These are phyloP conservation scores for Phanerochaete sordida DNA, from an alignment of 768 basidiomycete genomes.

Conservation along the genomic window DNA sequence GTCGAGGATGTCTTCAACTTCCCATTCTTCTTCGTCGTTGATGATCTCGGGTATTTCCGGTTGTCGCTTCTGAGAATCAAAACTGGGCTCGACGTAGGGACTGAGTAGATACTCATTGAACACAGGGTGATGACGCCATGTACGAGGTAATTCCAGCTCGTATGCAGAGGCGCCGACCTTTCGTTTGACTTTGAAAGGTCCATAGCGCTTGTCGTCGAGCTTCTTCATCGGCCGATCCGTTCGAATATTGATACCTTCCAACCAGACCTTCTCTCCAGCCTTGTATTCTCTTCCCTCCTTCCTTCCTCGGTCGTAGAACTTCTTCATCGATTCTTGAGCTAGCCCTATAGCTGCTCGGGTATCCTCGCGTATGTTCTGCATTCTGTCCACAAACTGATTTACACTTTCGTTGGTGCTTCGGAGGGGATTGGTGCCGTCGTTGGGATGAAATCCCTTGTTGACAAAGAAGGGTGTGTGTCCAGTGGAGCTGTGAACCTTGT, in stretches of 20 bases:
- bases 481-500: slow-evolving; percentile 26
- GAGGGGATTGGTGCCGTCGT: slow-evolving; percentile 3
- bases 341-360: slow-evolving; percentile 10
- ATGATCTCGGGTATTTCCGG: slow-evolving; percentile 12
- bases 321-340: slow-evolving; percentile 26
- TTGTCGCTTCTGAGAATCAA: slow-evolving; percentile 10
- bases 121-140: slow-evolving; percentile 26
- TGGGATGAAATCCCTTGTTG: slow-evolving; percentile 20
- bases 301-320: slow-evolving; percentile 12
- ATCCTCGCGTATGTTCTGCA: slow-evolving; percentile 16
- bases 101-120: slow-evolving; percentile 17
- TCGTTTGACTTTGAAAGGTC: slow-evolving; percentile 24
- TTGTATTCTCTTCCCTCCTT: slow-evolving; percentile 2
- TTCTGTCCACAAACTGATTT: slow-evolving; percentile 13
- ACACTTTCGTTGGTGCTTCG: slow-evolving; percentile 13
- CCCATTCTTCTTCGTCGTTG: slow-evolving; percentile 6
- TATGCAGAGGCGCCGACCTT: slow-evolving; percentile 21
- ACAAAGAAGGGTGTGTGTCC: slow-evolving; percentile 30
- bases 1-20: slow-evolving; percentile 22
- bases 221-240: slow-evolving; percentile 26
- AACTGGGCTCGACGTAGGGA: slow-evolving; percentile 13
- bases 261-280: slow-evolving; percentile 22
- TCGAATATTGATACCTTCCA: slow-evolving; percentile 24
- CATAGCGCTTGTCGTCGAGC: slow-evolving; percentile 17
- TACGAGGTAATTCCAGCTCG: slow-evolving; percentile 20